phyloP scores from a whole-genome alignment of 768 basidiomycete genomes.

The Tricholoma furcatifolium region DNA sequence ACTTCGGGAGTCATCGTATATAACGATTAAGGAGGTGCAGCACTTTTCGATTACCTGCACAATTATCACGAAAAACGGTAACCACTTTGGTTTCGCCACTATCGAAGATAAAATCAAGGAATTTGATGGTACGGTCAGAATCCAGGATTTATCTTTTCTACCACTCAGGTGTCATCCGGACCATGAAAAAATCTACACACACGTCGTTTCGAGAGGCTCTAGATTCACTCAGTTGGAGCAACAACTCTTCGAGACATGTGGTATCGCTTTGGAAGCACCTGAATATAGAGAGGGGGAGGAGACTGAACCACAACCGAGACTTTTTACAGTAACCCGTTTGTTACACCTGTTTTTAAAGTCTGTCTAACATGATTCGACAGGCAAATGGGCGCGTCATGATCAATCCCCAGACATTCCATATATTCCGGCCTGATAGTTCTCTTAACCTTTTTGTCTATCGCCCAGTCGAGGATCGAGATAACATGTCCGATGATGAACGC shows the following conservation, averaged over 20 bases:
- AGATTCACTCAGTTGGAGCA: not conserved
- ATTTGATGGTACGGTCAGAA: not conserved
- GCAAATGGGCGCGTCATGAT: constrained; percentile 27
- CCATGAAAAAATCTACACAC: not conserved
- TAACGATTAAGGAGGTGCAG: not conserved
- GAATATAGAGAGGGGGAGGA: too few relatives aligned
- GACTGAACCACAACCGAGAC: not conserved
- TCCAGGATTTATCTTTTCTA: not conserved
- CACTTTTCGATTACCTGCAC: not conserved
- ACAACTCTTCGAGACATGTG: constrained; percentile 10
- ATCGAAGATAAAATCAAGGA: not conserved
- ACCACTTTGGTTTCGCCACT: not conserved
- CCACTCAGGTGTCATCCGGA: not conserved
- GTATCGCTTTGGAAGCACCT: constrained; percentile 9
- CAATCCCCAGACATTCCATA: constrained; percentile 20
- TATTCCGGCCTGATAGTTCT: constrained; percentile 18
- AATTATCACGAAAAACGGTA: not conserved
- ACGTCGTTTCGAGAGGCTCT: not conserved
- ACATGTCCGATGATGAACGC: constrained; percentile 23
- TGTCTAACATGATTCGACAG: constrained; percentile 6
- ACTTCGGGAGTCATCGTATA: not conserved
- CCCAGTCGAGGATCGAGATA: constrained; percentile 5
- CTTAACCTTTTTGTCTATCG: constrained; percentile 10
- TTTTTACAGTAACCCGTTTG: not conserved
- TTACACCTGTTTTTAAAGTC: not conserved